phyloP scores from a whole-genome alignment of 1,284 basidiomycete genomes.

The Ganoderma meredithae region DNA sequence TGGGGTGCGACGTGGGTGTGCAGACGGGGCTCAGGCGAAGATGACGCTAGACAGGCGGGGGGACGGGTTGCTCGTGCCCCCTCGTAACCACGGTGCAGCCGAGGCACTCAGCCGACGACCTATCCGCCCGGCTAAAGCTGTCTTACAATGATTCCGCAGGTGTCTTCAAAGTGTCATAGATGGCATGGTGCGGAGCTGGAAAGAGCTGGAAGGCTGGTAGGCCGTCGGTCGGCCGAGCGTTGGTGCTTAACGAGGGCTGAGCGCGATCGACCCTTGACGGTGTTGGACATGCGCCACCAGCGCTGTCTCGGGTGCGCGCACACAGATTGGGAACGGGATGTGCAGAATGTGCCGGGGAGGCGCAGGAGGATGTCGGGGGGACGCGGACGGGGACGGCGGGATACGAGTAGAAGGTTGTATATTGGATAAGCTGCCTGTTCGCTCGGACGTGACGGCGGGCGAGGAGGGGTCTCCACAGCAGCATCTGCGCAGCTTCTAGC shows the following conservation, averaged over 20 bases:
- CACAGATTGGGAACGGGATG: neutral
- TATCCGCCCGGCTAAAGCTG: constrained; percentile 2
- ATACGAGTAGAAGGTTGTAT: constrained; percentile 1
- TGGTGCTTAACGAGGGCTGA: neutral
- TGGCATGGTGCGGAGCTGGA: neutral
- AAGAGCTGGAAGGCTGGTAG: neutral
- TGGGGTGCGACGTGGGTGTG: neutral
- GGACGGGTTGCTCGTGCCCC: neutral
- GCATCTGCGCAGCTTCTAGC: constrained; percentile 13
- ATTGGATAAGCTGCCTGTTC: constrained; percentile 10
- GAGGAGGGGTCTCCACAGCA: constrained; percentile 9
- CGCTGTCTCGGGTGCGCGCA: neutral
- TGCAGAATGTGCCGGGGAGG: neutral
- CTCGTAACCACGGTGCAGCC: constrained; percentile 25
- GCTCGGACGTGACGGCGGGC: constrained; percentile 10
- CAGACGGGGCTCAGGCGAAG: neutral
- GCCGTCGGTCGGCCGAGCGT: constrained; percentile 5
- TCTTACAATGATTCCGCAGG: neutral
- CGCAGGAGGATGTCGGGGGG: neutral
- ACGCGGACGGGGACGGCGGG: constrained; percentile 2
- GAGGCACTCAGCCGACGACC: constrained; percentile 3
- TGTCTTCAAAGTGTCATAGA: neutral
- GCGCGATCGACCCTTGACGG: neutral
- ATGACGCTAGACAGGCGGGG: neutral
- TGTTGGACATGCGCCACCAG: constrained; percentile 1